These are phyloP conservation scores for Boletus rex-veris DNA, from an alignment of 768 basidiomycete genomes.

Conservation along the genomic window DNA sequence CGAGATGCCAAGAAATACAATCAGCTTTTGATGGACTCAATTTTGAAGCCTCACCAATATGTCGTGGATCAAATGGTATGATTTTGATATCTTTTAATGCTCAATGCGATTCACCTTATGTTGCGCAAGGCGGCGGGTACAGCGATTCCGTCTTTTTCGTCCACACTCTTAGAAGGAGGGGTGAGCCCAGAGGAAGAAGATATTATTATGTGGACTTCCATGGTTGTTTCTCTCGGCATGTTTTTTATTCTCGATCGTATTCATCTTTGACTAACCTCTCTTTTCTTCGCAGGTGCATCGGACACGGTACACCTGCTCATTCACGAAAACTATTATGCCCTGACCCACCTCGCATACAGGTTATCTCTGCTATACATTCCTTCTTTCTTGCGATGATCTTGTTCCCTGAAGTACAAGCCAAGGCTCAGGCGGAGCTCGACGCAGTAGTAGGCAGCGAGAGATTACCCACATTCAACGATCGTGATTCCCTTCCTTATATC, in stretches of 20 bases:
- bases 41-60: constrained; percentile 42
- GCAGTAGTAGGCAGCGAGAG: constrained; percentile 18
- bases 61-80: constrained; percentile 47
- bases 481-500: constrained; percentile 23
- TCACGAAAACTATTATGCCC: constrained; percentile 34
- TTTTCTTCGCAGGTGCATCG: constrained; percentile 34
- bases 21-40: constrained; percentile 33
- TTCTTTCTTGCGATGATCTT: constrained; percentile 27
- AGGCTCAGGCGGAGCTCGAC: constrained; percentile 26
- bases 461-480: constrained; percentile 21
- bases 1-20: constrained; percentile 26
- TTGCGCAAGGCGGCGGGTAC: constrained; percentile 13
- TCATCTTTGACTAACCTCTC: neutral
- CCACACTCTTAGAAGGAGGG: constrained; percentile 9
- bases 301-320: constrained; percentile 40
- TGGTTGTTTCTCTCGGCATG: constrained; percentile 9
- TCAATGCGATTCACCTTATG: neutral
- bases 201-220: constrained; percentile 18
- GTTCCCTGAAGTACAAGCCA: constrained; percentile 23
- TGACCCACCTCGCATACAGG: neutral
- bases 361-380: constrained; percentile 11
- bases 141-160: constrained; percentile 20
- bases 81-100: neutral
- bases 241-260: too few relatives aligned
- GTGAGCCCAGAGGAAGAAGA: constrained; percentile 18